Evolutionary conservation across 176 grass and related monocot species (phyloP).

Genomic region (Thalia dealbata): DNA sequence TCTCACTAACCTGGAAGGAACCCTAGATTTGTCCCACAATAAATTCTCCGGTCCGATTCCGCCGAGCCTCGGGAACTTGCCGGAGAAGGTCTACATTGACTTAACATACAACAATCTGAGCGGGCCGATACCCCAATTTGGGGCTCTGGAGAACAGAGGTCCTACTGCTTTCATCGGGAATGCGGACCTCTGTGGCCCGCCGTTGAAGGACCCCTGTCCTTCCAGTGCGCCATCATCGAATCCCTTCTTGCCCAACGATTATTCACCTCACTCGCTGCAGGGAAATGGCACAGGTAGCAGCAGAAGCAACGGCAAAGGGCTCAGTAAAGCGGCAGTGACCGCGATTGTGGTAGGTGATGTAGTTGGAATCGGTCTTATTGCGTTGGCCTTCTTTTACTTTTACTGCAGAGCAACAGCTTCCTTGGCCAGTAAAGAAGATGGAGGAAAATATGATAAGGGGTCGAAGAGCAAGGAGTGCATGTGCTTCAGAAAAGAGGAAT

Average conservation of each 20-base stretch:
- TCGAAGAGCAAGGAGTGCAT: conserved; percentile 35
- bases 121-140: conserved; percentile 72
- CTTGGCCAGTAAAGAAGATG: conserved; percentile 23
- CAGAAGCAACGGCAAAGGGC: conserved; percentile 35
- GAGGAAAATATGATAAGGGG: conserved; percentile 19
- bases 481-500: conserved; percentile 67
- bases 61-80: conserved; percentile 53
- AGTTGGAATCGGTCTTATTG: conserved; percentile 58
- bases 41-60: conserved; percentile 69
- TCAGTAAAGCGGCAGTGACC: conserved; percentile 50
- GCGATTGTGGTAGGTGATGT: conserved; percentile 68
- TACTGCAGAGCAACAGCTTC: conserved; percentile 52
- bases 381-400: conserved; percentile 70
- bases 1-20: conserved; percentile 69
- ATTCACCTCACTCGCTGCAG: background rate
- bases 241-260: conserved; percentile 16
- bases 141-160: conserved; percentile 68
- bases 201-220: conserved; percentile 66
- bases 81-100: conserved; percentile 95
- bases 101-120: conserved; percentile 81
- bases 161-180: conserved; percentile 83
- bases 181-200: conserved; percentile 58
- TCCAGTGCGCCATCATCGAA: conserved; percentile 26
- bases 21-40: conserved; percentile 82
- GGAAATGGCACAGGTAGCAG: conserved; percentile 9